Percentiles rank a stretch among this genome's conserved stretches.
These are phyloP conservation scores for Lipomyces sp. DNA, from an alignment of 805 yeast genomes.

Conservation along the genomic window DNA sequence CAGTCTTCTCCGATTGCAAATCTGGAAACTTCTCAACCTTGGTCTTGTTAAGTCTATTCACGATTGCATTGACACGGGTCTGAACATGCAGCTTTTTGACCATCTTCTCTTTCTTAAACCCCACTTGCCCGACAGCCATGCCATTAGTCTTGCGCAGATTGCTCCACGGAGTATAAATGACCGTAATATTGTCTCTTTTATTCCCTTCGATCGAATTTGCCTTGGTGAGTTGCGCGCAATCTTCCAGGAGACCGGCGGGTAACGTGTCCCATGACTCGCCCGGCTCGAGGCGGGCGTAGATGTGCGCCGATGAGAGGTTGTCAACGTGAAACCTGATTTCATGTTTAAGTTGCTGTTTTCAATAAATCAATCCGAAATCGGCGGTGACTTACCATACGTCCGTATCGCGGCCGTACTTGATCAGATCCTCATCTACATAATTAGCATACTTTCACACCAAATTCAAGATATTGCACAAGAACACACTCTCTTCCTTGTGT, in stretches of 20 bases:
- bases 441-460: background rate
- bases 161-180: slow-evolving; percentile 75
- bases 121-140: slow-evolving; percentile 81
- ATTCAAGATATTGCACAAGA: too few relatives aligned
- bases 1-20: slow-evolving; percentile 50
- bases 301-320: slow-evolving; percentile 75
- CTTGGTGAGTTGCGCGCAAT: slow-evolving; percentile 73
- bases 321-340: slow-evolving; percentile 68
- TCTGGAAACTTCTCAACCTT: slow-evolving; percentile 60
- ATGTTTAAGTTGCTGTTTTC: slow-evolving; percentile 3
- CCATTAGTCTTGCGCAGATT: slow-evolving; percentile 68
- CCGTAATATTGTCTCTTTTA: slow-evolving; percentile 66
- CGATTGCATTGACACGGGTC: slow-evolving; percentile 60
- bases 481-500: slow-evolving; percentile 67
- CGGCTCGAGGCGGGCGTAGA: slow-evolving; percentile 64
- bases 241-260: slow-evolving; percentile 57
- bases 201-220: slow-evolving; percentile 78
- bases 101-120: slow-evolving; percentile 62
- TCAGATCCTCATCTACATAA: slow-evolving; percentile 54
- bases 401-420: slow-evolving; percentile 66
- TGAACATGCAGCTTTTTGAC: slow-evolving; percentile 60
- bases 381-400: slow-evolving; percentile 59
- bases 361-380: background rate
- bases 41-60: slow-evolving; percentile 69
- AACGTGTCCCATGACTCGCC: slow-evolving; percentile 54